Percentiles rank a stretch among this genome's conserved stretches.
Conservation (phyloP, 2,329 filamentous ascomycete species). For the Colletotrichum higginsianum region DNA sequence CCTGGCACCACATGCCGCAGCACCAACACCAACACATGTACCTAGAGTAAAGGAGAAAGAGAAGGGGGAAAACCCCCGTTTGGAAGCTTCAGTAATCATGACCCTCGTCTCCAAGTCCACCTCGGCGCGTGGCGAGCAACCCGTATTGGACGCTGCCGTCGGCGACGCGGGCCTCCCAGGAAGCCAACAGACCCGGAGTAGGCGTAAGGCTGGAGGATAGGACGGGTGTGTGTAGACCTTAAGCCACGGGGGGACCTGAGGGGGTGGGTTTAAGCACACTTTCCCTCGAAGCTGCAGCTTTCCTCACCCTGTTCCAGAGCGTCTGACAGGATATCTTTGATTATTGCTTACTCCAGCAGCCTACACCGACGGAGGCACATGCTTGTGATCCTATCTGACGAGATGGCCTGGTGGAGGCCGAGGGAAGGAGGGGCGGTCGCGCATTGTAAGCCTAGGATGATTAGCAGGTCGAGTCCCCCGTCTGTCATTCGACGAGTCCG, state of each 20-base stretch:
- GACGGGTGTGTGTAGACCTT: neutral
- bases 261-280: conserved; percentile 28
- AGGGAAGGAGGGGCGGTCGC: neutral
- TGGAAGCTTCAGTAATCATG: neutral
- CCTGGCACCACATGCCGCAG: conserved; percentile 29
- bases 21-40: neutral
- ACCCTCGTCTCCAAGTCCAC: neutral
- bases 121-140: conserved; percentile 7
- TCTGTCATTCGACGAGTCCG: conserved; percentile 32
- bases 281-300: conserved; percentile 11
- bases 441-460: conserved; percentile 26
- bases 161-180: conserved; percentile 1
- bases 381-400: conserved; percentile 33
- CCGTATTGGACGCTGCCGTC: conserved; percentile 17
- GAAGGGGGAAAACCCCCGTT: neutral
- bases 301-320: neutral
- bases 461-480: conserved; percentile 18
- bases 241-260: conserved; percentile 28
- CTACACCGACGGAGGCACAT: conserved; percentile 17
- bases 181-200: conserved; percentile 14
- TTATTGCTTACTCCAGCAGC: conserved; percentile 1
- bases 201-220: conserved; percentile 32
- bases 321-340: conserved; percentile 15
- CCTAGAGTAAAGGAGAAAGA: no score
- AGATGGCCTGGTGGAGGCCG: conserved; percentile 9